These are phyloP conservation scores for Letharia columbiana DNA, from an alignment of 495 filamentous ascomycete species.

Conservation along the genomic window DNA sequence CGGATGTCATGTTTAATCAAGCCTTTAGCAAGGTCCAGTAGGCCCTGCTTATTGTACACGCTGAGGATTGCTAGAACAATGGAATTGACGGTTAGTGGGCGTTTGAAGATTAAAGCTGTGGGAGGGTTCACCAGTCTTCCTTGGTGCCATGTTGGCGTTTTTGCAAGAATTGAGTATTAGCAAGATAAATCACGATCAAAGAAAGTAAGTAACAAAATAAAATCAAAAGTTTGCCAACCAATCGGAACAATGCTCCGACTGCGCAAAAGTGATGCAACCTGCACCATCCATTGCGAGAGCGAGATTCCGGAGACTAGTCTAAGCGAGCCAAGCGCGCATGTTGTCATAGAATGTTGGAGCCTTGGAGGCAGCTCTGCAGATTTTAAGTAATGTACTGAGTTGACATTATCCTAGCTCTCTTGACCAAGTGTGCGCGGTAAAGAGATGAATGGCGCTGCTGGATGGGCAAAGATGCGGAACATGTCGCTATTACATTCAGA, in stretches of 20 bases:
- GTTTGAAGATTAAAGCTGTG: background rate
- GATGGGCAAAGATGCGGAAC: too few species aligned
- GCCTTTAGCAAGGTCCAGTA: constrained; percentile 92
- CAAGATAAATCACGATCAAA: too few species aligned
- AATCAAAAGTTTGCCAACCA: background rate
- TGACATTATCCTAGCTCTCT: background rate
- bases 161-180: background rate
- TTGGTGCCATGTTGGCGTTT: background rate
- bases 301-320: background rate
- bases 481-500: background rate
- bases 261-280: too few species aligned
- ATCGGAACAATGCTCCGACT: background rate
- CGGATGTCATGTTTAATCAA: constrained; percentile 84
- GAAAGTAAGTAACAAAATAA: too few species aligned
- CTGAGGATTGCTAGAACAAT: constrained; percentile 74
- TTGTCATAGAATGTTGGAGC: too few species aligned
- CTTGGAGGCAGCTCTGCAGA: background rate
- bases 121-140: background rate
- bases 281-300: too few species aligned
- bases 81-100: background rate
- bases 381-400: background rate
- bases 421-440: background rate
- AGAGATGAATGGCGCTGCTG: background rate
- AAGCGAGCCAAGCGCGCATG: background rate
- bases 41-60: constrained; percentile 96